Base-by-base conservation (phyloP, 1,284 basidiomycete genomes). In the Cryptococcus depauperatus region DNA sequence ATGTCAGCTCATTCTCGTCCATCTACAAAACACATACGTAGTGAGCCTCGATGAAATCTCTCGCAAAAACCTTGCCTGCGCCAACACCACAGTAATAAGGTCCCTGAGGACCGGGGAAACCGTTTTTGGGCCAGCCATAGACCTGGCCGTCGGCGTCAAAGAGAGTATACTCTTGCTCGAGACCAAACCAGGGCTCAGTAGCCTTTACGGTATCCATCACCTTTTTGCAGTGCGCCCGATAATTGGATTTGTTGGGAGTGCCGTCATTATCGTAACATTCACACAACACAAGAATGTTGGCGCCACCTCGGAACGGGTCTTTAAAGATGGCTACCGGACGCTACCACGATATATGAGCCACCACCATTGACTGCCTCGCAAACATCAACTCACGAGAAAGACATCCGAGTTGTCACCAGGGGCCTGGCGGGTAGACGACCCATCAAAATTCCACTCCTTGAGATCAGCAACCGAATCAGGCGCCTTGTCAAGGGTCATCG, bases 61-160 rank as follows among this genome's bases (percentile, higher is more conserved):
- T 90, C 58, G 89, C 95, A 68, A 95, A 93, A 57, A 98, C 95
- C 75, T 88, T 91, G 72, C 93, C 93, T 57, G 68, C 73, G 85
- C 93, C 93, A 73, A 93, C 93, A 79, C 95, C 95, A 69, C 95
- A 99, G 77, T 99, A 99, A 76, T 99, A 99, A 42, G 95, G 95
- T 53, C 95, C 95, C 74, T 99, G 95, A 56, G 95, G 93, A 66
- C 87, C 95, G 55, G 95, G 95, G 85, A 97, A 99, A 75, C 95
- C 95, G 61, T 90, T 88, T 76, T 89, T 89, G 68, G 95, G 91
- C 95, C 95, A 98, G 51, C 90, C 92, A 73, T 79, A 89, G 46
- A 95, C 93, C 52, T 78, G 77, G 59, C 85, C 92, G 67, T 98
- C 93, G 59, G 78, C 78, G 70, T 91, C 92, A 63, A 99, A 89